Evolutionary conservation across 495 filamentous ascomycete species (phyloP).

Genomic region (Penicillium canescens): DNA sequence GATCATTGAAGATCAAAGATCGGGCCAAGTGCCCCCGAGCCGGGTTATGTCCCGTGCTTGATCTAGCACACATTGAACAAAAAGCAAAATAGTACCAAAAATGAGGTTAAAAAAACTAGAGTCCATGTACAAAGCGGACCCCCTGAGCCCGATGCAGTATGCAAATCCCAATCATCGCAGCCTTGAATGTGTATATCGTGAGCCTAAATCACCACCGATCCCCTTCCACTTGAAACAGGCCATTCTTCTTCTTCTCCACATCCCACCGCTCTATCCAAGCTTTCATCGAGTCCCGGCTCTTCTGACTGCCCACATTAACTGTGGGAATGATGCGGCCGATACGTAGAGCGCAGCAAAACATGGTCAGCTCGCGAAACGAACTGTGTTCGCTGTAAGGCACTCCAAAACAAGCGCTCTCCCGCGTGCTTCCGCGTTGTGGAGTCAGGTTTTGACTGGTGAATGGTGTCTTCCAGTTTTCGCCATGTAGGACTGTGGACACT

Average conservation of each 20-base stretch:
- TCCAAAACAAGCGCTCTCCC: conserved; percentile 76
- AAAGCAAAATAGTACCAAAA: too few species aligned
- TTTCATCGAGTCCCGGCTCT: conserved; percentile 80
- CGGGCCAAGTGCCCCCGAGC: too few species aligned
- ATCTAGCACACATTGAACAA: too few species aligned
- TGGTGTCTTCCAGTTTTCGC: conserved; percentile 67
- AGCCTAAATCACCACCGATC: conserved; percentile 23
- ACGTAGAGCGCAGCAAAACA: conserved; percentile 85
- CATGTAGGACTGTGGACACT: conserved; percentile 69
- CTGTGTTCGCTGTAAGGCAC: conserved; percentile 97
- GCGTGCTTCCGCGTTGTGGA: conserved; percentile 76
- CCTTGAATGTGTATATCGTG: too few species aligned
- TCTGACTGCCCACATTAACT: conserved; percentile 81
- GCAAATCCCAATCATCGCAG: too few species aligned
- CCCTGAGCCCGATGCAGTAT: too few species aligned
- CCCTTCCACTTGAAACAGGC: conserved; percentile 53
- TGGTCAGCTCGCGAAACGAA: conserved; percentile 87
- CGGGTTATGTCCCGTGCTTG: too few species aligned
- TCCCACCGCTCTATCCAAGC: conserved; percentile 87
- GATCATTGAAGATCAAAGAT: too few species aligned
- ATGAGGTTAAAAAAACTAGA: too few species aligned
- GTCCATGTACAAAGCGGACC: too few species aligned
- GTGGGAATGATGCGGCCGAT: conserved; percentile 91
- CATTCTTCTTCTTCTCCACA: conserved; percentile 77
- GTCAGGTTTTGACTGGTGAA: conserved; percentile 67